Evolutionary conservation across 1,139 yeast species (phyloP).

Genomic region (Lodderomyces oxycetoniae): DNA sequence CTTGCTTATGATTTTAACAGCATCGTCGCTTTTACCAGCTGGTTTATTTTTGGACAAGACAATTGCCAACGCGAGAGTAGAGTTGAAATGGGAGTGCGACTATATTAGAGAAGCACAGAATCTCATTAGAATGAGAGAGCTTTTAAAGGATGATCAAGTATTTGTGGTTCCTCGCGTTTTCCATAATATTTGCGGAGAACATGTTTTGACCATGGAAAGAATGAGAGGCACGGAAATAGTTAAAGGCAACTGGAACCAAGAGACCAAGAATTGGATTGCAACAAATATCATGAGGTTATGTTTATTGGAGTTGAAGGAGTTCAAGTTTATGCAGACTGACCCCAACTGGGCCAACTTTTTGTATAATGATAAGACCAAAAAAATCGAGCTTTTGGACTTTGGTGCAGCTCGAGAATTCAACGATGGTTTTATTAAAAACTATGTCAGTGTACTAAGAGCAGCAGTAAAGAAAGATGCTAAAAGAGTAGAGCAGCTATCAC

Average conservation of each 20-base stretch:
- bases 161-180: constrained; percentile 81
- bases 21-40: constrained; percentile 81
- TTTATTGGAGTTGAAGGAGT: constrained; percentile 75
- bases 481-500: constrained; percentile 60
- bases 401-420: constrained; percentile 86
- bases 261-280: constrained; percentile 75
- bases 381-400: constrained; percentile 84
- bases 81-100: constrained; percentile 97
- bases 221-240: constrained; percentile 82
- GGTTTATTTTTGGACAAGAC: constrained; percentile 91
- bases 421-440: constrained; percentile 62
- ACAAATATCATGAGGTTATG: constrained; percentile 84
- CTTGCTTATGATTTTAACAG: constrained; percentile 72
- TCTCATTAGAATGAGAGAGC: constrained; percentile 61
- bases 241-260: constrained; percentile 73
- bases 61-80: constrained; percentile 87
- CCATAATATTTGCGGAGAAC: constrained; percentile 73
- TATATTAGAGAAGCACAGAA: constrained; percentile 86
- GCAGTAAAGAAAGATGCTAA: constrained; percentile 69
- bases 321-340: constrained; percentile 95
- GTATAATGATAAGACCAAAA: constrained; percentile 59
- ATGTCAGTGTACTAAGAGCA: constrained; percentile 69
- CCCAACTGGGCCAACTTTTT: constrained; percentile 99
- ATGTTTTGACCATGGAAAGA: constrained; percentile 84
- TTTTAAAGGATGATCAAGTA: constrained; percentile 59